Base-by-base conservation (phyloP, 169 alveolate genomes). In the Plasmodium gaboni region DNA sequence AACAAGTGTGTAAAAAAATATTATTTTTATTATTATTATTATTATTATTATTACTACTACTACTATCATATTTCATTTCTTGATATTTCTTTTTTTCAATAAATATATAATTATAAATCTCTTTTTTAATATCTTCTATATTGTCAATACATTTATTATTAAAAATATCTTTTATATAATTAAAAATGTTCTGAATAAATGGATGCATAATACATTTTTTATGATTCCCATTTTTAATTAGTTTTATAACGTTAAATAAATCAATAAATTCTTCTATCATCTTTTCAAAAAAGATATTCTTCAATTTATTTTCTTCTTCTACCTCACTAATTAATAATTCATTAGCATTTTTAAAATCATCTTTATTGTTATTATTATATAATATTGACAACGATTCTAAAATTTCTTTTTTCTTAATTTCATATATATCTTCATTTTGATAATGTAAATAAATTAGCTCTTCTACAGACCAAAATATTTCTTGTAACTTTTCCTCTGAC, bases 391-490 rank as follows among this genome's bases (percentile, higher is more conserved):
- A 61, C 2, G 24, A 10, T 57, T 9, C 17, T 60, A 38, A 19
- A 55, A 83, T 67, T 15, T 67, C 51, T 55, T 69, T 68, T 63
- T 55, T 65, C 26, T 53, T 60, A 15, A 68, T 83, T 4, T 67
- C 83, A 46, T 83, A 83, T 55, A 67, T 28, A 6, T 15, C 42
- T 57, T 83, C 91, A 67, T 68, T 26, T 83, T 83, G 67, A 7
- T 48, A 42, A 32, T 64, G 57, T n/a, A 48, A 15, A 65, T 86
- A 86, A 71, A 86, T 59, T 19, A 86, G 7, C n/a, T 86, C 92
- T 61, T 86, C 92, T 10, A 86, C 51, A 60, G 74, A 86, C 92
- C 92, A 86, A 7, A 86, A 46, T 8, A 70, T 51, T 26, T 17
- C 38, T 63, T 71, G 70, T 64, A 86, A 60, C 22, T 61, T 50